Percentiles rank a stretch among this genome's conserved stretches.
Evolutionary conservation across 768 basidiomycete species (phyloP).

Genomic region (Suillus americanus): DNA sequence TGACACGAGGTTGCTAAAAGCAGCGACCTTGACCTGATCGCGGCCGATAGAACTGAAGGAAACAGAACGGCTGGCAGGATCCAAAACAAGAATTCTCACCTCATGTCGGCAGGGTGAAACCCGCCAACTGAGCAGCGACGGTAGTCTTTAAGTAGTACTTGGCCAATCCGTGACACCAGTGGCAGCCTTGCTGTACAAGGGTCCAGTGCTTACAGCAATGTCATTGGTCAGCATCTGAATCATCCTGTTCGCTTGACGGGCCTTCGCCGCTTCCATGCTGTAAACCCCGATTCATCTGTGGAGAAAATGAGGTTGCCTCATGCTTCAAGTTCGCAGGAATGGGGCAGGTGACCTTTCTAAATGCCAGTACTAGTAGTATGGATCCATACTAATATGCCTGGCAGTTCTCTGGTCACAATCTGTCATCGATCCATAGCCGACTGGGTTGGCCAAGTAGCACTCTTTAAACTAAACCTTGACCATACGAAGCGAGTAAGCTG

Average conservation of each 20-base stretch:
- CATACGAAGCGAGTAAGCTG: not conserved
- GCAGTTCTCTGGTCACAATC: not conserved
- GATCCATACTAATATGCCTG: not conserved
- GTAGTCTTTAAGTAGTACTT: not conserved
- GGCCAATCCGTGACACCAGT: not conserved
- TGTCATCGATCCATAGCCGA: not conserved
- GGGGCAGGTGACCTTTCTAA: not conserved
- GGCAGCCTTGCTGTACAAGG: constrained; percentile 1
- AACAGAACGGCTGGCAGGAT: constrained; percentile 10
- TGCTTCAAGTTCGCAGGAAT: constrained; percentile 14
- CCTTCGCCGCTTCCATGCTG: constrained; percentile 10
- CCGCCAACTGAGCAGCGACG: not conserved
- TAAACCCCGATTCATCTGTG: constrained; percentile 15
- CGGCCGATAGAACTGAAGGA: constrained; percentile 14
- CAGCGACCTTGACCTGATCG: constrained; percentile 20
- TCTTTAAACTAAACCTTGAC: not conserved
- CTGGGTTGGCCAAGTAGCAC: not conserved
- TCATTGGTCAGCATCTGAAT: not conserved
- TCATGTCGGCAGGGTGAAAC: not conserved
- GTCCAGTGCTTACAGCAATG: constrained; percentile 2
- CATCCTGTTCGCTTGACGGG: not conserved
- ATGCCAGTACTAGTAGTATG: not conserved
- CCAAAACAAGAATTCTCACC: constrained; percentile 15
- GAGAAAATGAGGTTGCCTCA: constrained; percentile 30
- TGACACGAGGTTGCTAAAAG: constrained; percentile 37